A percentile compares a stretch with the other conserved stretches of the same genome.
phyloP scores from a whole-genome alignment of 2,329 filamentous ascomycete species.

The Cladosporium sp. region DNA sequence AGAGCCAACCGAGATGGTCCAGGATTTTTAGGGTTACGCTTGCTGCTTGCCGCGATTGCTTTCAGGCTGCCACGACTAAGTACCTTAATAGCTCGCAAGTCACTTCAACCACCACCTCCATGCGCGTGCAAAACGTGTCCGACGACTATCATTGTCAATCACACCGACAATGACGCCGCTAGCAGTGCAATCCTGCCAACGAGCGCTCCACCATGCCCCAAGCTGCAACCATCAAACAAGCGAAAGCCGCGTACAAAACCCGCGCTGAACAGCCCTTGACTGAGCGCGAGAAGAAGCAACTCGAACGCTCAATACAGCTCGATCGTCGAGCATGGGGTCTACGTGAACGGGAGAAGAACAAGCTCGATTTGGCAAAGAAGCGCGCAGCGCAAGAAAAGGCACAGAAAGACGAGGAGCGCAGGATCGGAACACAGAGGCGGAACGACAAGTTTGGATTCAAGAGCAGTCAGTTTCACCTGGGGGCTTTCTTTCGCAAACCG shows the following conservation, averaged over 20 bases:
- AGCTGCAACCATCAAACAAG: slow-evolving; percentile 38
- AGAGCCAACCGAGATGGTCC: not conserved
- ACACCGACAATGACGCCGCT: slow-evolving; percentile 2
- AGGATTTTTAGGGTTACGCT: not conserved
- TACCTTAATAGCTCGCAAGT: not conserved
- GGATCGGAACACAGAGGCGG: slow-evolving; percentile 34
- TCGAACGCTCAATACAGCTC: slow-evolving; percentile 37
- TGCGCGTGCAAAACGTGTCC: not conserved
- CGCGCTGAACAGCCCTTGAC: slow-evolving; percentile 34
- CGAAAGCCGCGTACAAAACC: slow-evolving; percentile 39
- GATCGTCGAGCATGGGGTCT: slow-evolving; percentile 36
- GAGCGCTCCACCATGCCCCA: slow-evolving; percentile 15
- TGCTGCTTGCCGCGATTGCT: not conserved
- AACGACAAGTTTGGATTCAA: slow-evolving; percentile 37
- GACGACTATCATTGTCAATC: not conserved
- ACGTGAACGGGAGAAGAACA: slow-evolving; percentile 36
- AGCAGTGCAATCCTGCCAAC: not conserved
- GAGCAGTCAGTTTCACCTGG: slow-evolving; percentile 39
- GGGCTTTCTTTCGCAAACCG: slow-evolving; percentile 35
- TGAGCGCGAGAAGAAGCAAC: slow-evolving; percentile 34
- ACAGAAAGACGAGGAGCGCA: slow-evolving; percentile 21
- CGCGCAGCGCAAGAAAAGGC: slow-evolving; percentile 30
- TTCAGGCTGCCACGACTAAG: not conserved
- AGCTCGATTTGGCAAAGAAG: slow-evolving; percentile 34
- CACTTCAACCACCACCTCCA: not conserved